Conservation (phyloP, 2,329 filamentous ascomycete genomes). For the Pseudogymnoascus sp. region DNA sequence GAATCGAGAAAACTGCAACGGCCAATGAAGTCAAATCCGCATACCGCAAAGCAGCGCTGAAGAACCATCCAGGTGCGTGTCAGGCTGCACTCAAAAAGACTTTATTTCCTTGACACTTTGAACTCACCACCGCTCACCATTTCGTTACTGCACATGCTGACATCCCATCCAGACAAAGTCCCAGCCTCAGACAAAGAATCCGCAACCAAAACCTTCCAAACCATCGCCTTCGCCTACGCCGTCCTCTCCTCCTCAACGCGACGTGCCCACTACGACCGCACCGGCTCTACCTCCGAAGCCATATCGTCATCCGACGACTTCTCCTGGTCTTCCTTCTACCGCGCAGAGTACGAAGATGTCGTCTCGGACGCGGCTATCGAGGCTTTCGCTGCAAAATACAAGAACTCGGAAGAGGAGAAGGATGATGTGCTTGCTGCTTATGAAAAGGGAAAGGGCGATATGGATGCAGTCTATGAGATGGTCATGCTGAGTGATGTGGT, state of each 20-base stretch:
- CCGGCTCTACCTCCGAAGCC: slow-evolving; percentile 80
- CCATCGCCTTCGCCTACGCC: slow-evolving; percentile 88
- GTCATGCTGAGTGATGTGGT: slow-evolving; percentile 84
- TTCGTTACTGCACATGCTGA: neutral
- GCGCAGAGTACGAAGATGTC: slow-evolving; percentile 71
- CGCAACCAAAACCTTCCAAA: slow-evolving; percentile 78
- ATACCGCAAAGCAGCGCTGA: slow-evolving; percentile 85
- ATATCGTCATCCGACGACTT: slow-evolving; percentile 66
- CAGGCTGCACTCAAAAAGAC: slow-evolving; percentile 9
- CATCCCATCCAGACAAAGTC: slow-evolving; percentile 63
- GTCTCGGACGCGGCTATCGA: slow-evolving; percentile 70
- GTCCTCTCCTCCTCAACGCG: slow-evolving; percentile 78
- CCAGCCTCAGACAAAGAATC: slow-evolving; percentile 57
- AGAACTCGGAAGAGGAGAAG: slow-evolving; percentile 78
- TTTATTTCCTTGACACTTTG: neutral
- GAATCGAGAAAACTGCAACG: slow-evolving; percentile 63
- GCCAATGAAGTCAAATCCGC: slow-evolving; percentile 78
- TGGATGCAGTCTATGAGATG: slow-evolving; percentile 69
- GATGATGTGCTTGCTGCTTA: slow-evolving; percentile 73
- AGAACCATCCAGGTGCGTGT: slow-evolving; percentile 69
- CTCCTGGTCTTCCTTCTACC: slow-evolving; percentile 86
- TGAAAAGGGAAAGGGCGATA: slow-evolving; percentile 62
- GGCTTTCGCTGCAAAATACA: slow-evolving; percentile 71
- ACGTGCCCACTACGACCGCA: slow-evolving; percentile 80
- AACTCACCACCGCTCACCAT: neutral